Base-by-base conservation (phyloP, 2,329 filamentous ascomycete genomes). In the Talaromyces amestolkiae region DNA sequence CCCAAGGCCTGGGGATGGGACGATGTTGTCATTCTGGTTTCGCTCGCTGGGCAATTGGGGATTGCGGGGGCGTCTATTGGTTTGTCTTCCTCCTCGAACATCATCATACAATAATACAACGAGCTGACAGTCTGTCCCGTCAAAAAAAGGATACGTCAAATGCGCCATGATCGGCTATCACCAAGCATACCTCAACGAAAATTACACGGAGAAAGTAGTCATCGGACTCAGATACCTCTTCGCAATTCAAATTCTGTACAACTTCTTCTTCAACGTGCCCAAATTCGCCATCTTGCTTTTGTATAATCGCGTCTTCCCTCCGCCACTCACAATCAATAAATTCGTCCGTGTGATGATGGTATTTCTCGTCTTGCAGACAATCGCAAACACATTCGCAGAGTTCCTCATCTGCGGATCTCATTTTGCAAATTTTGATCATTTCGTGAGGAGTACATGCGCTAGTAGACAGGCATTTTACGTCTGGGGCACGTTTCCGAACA, bases 401-500 rank as follows among this genome's bases (percentile, higher is more conserved):
- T 53, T 53, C 13, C 24, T 53, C 15, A 33, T 53, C n/a, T 53
- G 47, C 24, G 47, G 24, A 31, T 31, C 47, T 3, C 47, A 53
- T 53, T 53, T 53, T 17, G 24, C 47, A 7, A 31, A 53, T 27
- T 53, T 53, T 17, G 47, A 53, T 31, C 24, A 53, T 31, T 53
- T 17, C 17, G 47, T 53, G 2, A 15, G 47, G 13, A 53, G 22
- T n/a, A 53, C 47, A 2, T 53, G 47, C 10, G 8, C 24, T 3
- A 53, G 47, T 53, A 27, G 47, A 31, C 24, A 53, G 47, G 24
- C 47, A 15, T 53, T 53, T 53, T 53, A 53, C 9, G 47, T 53
- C 15, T 53, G 47, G 47, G 47, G 54, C 54, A 37, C 47, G 24
- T 53, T 53, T 31, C 47, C 47, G 24, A 61, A 61, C 41, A 61